These are phyloP conservation scores for Penicillium arizonense DNA, from an alignment of 495 filamentous ascomycete genomes.

Conservation along the genomic window DNA sequence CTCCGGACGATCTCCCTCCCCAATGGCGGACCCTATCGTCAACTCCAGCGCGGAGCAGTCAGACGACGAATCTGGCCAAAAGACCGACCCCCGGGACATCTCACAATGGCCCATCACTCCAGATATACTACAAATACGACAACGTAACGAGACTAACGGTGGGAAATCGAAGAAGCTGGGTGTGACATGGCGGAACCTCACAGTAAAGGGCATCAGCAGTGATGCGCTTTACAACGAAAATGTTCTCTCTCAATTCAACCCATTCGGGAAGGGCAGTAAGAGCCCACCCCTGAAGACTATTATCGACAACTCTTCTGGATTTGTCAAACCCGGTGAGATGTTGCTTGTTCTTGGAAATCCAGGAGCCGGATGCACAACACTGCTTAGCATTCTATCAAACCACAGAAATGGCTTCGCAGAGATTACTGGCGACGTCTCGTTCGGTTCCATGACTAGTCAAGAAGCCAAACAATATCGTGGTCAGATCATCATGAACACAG, in stretches of 20 bases:
- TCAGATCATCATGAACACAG: conserved; percentile 68
- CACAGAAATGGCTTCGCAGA: conserved; percentile 56
- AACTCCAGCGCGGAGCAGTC: conserved; percentile 6
- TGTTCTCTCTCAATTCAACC: conserved; percentile 56
- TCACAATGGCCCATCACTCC: conserved; percentile 7
- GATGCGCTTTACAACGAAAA: conserved; percentile 51
- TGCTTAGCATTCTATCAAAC: conserved; percentile 65
- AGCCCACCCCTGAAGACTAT: conserved; percentile 37
- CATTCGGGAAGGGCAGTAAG: conserved; percentile 38
- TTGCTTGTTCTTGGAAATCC: conserved; percentile 46
- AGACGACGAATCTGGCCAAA: conserved; percentile 9
- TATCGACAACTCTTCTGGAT: conserved; percentile 41
- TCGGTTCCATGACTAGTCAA: conserved; percentile 53
- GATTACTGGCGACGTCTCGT: conserved; percentile 55
- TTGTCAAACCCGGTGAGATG: conserved; percentile 55
- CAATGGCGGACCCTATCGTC: conserved; percentile 5
- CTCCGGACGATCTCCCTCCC: conserved; percentile 6
- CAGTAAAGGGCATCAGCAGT: conserved; percentile 39
- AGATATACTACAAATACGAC: conserved; percentile 9
- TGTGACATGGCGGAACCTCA: conserved; percentile 54
- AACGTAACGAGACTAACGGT: conserved; percentile 7
- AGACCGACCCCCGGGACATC: conserved; percentile 6
- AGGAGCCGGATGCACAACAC: conserved; percentile 44
- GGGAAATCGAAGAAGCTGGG: conserved; percentile 47
- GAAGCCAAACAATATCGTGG: conserved; percentile 62